A percentile compares a stretch with the other conserved stretches of the same genome.
These are phyloP conservation scores for Clonostachys rosea DNA, from an alignment of 2,329 filamentous ascomycete genomes.

Conservation along the genomic window DNA sequence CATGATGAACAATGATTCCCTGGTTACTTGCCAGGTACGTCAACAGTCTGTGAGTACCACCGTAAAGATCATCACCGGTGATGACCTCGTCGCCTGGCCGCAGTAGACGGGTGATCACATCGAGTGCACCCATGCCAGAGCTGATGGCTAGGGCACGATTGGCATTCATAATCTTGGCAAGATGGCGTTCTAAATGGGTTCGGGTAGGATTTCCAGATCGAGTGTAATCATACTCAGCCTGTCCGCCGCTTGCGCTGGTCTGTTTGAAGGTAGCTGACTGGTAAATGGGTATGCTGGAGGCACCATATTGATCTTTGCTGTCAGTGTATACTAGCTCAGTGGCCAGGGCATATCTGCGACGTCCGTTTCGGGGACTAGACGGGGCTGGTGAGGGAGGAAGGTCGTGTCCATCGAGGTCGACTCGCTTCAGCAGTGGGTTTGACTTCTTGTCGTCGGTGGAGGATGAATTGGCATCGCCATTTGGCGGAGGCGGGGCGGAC, in stretches of 20 bases:
- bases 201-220: slow-evolving; percentile 95
- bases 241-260: slow-evolving; percentile 70
- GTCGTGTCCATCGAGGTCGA: slow-evolving; percentile 80
- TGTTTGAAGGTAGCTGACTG: slow-evolving; percentile 99
- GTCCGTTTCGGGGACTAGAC: slow-evolving; percentile 80
- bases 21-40: slow-evolving; percentile 88
- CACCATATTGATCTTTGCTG: slow-evolving; percentile 92
- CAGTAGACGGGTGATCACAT: slow-evolving; percentile 89
- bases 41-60: slow-evolving; percentile 87
- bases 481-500: slow-evolving; percentile 15
- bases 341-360: slow-evolving; percentile 81
- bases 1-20: slow-evolving; percentile 90
- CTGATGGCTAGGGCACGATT: slow-evolving; percentile 86
- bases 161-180: slow-evolving; percentile 99
- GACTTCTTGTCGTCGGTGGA: slow-evolving; percentile 16
- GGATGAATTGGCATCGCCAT: slow-evolving; percentile 8
- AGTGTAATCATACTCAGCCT: slow-evolving; percentile 94
- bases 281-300: slow-evolving; percentile 95
- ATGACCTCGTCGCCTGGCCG: slow-evolving; percentile 94
- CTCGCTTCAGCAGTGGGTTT: slow-evolving; percentile 48
- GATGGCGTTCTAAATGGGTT: slow-evolving; percentile 90
- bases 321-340: slow-evolving; percentile 98
- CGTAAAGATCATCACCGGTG: slow-evolving; percentile 94
- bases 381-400: slow-evolving; percentile 89
- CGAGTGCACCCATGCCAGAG: slow-evolving; percentile 94